Evolutionary conservation across 2,329 filamentous ascomycete species (phyloP), one percentile per base, ranked within the genome.

Genomic region (Fonsecaea erecta): DNA sequence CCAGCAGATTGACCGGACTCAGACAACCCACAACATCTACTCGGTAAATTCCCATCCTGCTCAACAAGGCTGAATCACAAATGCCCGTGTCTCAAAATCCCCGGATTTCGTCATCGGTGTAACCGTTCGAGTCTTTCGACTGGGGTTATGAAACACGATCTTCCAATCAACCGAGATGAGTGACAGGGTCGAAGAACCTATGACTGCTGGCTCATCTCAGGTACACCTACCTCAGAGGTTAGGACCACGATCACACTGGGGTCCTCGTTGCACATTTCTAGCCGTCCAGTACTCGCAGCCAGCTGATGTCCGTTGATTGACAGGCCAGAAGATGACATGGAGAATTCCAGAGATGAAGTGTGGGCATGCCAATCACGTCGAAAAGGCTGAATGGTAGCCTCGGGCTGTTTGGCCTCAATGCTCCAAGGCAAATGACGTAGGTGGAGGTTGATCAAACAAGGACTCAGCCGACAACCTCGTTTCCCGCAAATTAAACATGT

Each of bases 281-380:
- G 35, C 28, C 40, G 40, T 28, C 43, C 43, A 9, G 9, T 60
- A 11, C 35, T 37, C 35, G 11, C 28, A 30, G 28, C 3, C 28
- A 30, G 3, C 8, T 30, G 28, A 30, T 30, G 3, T 30, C 8
- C 3, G 28, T 4, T 3, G 28, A 30, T 30, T 30, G 28, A 8
- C 28, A 8, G n/a, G n/a, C n/a, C n/a, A n/a, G n/a, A n/a, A 30
- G 28, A 30, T 30, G 32, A 34, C 9, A 34, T 34, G 32, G 32
- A 34, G 11, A 18, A 52, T 28, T 26, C 48, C 32, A 48, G 60
- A 58, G 35, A 64, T 60, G 54, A 60, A 46, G n/a, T 26, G 46
- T 59, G 62, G 54, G 16, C 32, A 32, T 8, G 14, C 53, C 54
- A 64, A 64, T 64, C 62, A 64, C 32, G 18, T 14, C 48, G 3